Evolutionary conservation across 2,329 filamentous ascomycete genomes (phyloP).

Genomic region (Apiospora rasikravindrae): DNA sequence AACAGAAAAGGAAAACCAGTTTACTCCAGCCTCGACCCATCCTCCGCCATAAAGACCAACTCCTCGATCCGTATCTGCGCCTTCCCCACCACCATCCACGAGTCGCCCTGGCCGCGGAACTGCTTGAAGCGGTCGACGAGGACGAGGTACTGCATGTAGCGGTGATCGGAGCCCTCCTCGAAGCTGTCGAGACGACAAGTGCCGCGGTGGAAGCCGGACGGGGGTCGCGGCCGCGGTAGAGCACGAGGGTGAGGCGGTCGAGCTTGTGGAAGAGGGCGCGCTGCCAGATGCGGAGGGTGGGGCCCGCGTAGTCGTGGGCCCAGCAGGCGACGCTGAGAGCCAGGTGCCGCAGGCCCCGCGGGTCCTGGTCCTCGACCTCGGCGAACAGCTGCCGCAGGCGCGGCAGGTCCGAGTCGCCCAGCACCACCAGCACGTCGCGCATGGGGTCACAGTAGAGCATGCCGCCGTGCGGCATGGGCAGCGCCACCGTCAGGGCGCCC

Average conservation of each 20-base stretch:
- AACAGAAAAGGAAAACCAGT: not conserved
- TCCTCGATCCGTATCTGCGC: slow-evolving; percentile 36
- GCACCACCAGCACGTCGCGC: slow-evolving; percentile 39
- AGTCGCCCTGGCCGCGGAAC: slow-evolving; percentile 26
- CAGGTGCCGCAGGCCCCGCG: slow-evolving; percentile 31
- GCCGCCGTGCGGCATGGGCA: slow-evolving; percentile 32
- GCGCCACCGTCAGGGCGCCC: slow-evolving; percentile 38
- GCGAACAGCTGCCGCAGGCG: slow-evolving; percentile 31
- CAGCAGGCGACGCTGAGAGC: slow-evolving; percentile 35
- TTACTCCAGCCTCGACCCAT: not conserved
- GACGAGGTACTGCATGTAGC: slow-evolving; percentile 32
- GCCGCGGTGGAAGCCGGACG: slow-evolving; percentile 33
- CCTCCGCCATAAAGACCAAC: slow-evolving; percentile 30
- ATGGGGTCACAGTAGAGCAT: slow-evolving; percentile 39
- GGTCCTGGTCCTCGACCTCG: slow-evolving; percentile 32
- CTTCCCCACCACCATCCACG: slow-evolving; percentile 33
- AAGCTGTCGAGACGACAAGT: slow-evolving; percentile 31
- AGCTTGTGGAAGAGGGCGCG: slow-evolving; percentile 32
- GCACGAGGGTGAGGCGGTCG: slow-evolving; percentile 38
- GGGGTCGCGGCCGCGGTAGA: slow-evolving; percentile 37
- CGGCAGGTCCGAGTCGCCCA: slow-evolving; percentile 36
- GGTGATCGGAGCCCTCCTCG: slow-evolving; percentile 27
- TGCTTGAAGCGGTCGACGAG: slow-evolving; percentile 30
- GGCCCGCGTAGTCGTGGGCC: slow-evolving; percentile 31
- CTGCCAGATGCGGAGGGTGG: slow-evolving; percentile 32